These are phyloP conservation scores for Pseudocercospora fijiensis DNA, from an alignment of 2,329 filamentous ascomycete genomes.

Conservation along the genomic window DNA sequence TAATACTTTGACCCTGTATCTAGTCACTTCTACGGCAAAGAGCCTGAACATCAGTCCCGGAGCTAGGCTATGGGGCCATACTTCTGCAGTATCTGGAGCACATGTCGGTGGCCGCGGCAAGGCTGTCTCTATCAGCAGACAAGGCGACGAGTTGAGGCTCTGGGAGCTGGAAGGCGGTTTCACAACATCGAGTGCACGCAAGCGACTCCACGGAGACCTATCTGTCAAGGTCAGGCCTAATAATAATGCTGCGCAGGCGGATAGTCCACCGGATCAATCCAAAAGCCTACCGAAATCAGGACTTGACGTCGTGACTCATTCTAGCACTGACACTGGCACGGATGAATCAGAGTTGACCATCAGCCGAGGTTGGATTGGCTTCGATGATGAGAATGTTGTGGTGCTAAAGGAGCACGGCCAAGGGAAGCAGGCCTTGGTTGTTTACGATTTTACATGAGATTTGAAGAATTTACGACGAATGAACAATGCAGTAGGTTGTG, in stretches of 20 bases:
- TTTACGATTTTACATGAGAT: slow-evolving; percentile 79
- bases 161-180: slow-evolving; percentile 83
- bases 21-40: slow-evolving; percentile 71
- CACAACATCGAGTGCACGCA: slow-evolving; percentile 47
- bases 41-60: slow-evolving; percentile 68
- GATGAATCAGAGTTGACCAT: slow-evolving; percentile 39
- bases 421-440: slow-evolving; percentile 70
- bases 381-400: slow-evolving; percentile 90
- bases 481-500: too few species aligned
- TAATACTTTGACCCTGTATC: slow-evolving; percentile 80
- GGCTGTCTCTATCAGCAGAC: slow-evolving; percentile 80
- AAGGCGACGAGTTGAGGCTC: slow-evolving; percentile 68
- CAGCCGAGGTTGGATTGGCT: slow-evolving; percentile 69
- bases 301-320: slow-evolving; percentile 23
- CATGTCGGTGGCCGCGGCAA: slow-evolving; percentile 82
- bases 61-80: slow-evolving; percentile 84
- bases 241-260: background rate
- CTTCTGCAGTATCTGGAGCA: slow-evolving; percentile 80
- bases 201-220: slow-evolving; percentile 47
- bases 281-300: slow-evolving; percentile 15
- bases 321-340: slow-evolving; percentile 1
- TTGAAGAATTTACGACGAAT: background rate
- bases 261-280: too few species aligned
- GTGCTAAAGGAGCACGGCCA: slow-evolving; percentile 70
- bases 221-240: slow-evolving; percentile 53